Percentiles rank a stretch among this genome's conserved stretches.
These are phyloP conservation scores for Mortierella claussenii DNA, from an alignment of 192 early-diverging fungal genomes.

Conservation along the genomic window DNA sequence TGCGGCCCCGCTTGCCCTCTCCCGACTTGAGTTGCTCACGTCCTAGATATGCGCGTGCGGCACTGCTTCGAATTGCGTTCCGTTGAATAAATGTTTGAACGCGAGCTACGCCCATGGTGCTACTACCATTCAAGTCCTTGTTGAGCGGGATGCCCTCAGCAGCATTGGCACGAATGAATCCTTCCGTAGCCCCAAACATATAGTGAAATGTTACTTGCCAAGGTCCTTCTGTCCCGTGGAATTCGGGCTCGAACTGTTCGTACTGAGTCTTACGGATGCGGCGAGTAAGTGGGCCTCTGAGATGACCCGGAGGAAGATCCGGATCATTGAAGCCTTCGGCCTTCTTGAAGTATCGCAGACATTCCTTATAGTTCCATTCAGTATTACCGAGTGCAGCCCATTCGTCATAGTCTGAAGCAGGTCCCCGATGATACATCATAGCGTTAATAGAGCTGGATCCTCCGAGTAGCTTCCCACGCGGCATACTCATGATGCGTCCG, in stretches of 20 bases:
- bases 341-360: conserved; percentile 38
- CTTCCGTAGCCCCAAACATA: conserved; percentile 7
- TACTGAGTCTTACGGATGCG: conserved; percentile 19
- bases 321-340: conserved; percentile 35
- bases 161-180: conserved; percentile 21
- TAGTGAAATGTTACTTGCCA: conserved; percentile 44
- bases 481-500: conserved; percentile 31
- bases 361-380: conserved; percentile 48
- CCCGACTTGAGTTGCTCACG: conserved; percentile 6
- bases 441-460: conserved; percentile 46
- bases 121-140: conserved; percentile 38
- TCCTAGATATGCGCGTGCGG: conserved; percentile 34
- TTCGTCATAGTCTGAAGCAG: conserved; percentile 43
- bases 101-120: conserved; percentile 27
- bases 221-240: conserved; percentile 25
- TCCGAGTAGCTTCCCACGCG: conserved; percentile 36
- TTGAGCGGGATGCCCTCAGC: conserved; percentile 35
- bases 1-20: background rate
- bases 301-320: conserved; percentile 24
- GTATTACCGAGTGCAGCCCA: conserved; percentile 40
- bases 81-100: conserved; percentile 42
- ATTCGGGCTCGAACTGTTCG: conserved; percentile 32
- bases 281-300: conserved; percentile 24
- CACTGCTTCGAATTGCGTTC: conserved; percentile 35
- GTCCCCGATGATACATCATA: conserved; percentile 55